Evolutionary conservation across 352 stramenopile genomes (phyloP), one percentile per base, ranked within the genome.

Genomic region (Phytophthora pistaciae): DNA sequence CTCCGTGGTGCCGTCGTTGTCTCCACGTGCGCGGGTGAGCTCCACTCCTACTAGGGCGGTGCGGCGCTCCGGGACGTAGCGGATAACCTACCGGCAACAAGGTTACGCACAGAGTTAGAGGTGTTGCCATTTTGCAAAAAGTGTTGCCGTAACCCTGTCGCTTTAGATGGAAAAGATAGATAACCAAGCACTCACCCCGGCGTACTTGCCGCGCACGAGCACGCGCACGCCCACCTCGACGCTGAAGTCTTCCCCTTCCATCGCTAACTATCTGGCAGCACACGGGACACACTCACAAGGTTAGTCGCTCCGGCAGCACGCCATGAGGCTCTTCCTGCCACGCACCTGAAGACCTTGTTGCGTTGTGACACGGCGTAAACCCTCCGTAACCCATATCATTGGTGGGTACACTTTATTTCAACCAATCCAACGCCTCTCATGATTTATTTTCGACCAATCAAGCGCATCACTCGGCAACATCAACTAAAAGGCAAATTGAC

Each of bases 31-130:
- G 16, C 88, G 89, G 33, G 92, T 82, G 33, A 98, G 83, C 66
- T 98, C 91, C 10, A 98, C 81, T 44, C 94, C 94, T 36, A 98
- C 81, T 25, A 84, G 78, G 29, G 77, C 77, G 1, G 75, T 86
- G 20, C 66, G 84, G 11, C 78, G 74, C 27, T 84, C 72, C 1
- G 87, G 78, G 20, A 93, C 83, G 63, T 94, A 89, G 20, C 82
- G 85, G 53, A 96, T 80, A 36, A 82, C 73, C 88, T 96, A 69
- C 72, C 42, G 18, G 38, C 42, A 68, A 25, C 4, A 33, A 57
- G 38, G 38, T 44, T 46, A 21, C 16, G 42, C 16, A 2, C 10
- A 18, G 14, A 44, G 38, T 49, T 49, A 49, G 42, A 49, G 42
- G 18, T 21, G 16, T 49, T 49, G 42, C 42, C 42, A 21, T 23